These are phyloP conservation scores for Kalaharituber pfeilii DNA, from an alignment of 2,329 filamentous ascomycete species.

Conservation along the genomic window DNA sequence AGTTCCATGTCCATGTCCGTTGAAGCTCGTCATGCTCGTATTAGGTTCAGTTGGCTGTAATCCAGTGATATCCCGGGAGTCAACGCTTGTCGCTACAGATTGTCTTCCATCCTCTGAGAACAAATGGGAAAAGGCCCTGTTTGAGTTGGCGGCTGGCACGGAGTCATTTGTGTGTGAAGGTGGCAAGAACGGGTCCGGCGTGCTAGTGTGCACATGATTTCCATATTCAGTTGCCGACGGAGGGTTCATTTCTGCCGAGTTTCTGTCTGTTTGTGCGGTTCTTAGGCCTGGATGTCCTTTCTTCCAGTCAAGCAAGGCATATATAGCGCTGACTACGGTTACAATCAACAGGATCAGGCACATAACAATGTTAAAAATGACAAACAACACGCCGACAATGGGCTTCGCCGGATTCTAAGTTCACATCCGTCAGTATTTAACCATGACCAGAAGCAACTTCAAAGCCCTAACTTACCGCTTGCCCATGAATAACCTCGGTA, in stretches of 20 bases:
- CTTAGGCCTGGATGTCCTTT: neutral
- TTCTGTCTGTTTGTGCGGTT: neutral
- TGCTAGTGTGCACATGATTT: neutral
- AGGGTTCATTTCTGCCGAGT: neutral
- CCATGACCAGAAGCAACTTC: neutral
- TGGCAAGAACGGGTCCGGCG: neutral
- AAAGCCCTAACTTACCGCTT: neutral
- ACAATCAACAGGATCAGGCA: neutral
- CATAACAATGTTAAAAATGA: neutral
- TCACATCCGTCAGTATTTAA: constrained; percentile 48
- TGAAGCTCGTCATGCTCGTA: neutral
- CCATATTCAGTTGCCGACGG: neutral
- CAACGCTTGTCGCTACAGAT: neutral
- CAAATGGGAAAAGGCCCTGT: neutral
- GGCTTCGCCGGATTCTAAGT: neutral
- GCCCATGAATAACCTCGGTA: constrained; percentile 25
- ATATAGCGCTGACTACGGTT: neutral
- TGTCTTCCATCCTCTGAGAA: neutral
- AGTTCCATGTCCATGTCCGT: neutral
- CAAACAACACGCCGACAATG: neutral
- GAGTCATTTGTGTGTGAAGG: neutral
- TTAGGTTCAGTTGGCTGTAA: neutral
- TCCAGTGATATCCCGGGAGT: neutral
- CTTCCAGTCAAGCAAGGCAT: neutral
- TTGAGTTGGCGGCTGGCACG: neutral